These are phyloP conservation scores for Aspergillus fumigatiaffinis DNA, from an alignment of 2,329 filamentous ascomycete species.

Conservation along the genomic window DNA sequence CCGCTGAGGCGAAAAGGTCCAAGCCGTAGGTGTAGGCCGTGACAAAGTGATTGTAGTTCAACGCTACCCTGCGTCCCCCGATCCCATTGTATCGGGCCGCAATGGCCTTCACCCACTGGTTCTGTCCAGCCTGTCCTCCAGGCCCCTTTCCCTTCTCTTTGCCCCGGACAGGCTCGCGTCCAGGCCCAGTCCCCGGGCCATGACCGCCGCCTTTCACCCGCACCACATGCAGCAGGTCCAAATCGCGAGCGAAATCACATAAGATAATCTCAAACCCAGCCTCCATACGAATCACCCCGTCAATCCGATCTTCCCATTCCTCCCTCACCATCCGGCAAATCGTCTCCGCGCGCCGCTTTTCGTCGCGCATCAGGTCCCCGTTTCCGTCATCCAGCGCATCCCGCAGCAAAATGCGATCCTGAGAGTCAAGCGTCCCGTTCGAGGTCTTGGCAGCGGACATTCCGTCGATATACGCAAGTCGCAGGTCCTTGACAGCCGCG, in stretches of 20 bases:
- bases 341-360: constrained; percentile 50
- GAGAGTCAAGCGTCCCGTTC: constrained; percentile 65
- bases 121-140: background rate
- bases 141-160: background rate
- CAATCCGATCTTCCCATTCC: constrained; percentile 51
- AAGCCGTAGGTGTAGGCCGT: constrained; percentile 44
- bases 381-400: constrained; percentile 16
- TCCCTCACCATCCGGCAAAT: constrained; percentile 53
- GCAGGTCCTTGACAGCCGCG: constrained; percentile 53
- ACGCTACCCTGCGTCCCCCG: constrained; percentile 36
- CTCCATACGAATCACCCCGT: constrained; percentile 65
- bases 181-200: background rate
- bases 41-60: constrained; percentile 50
- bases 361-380: constrained; percentile 23
- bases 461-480: constrained; percentile 66
- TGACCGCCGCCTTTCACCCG: constrained; percentile 10
- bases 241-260: constrained; percentile 55
- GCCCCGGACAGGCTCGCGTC: background rate
- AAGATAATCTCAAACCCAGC: constrained; percentile 68
- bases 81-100: constrained; percentile 30
- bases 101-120: constrained; percentile 20
- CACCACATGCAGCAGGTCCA: constrained; percentile 36
- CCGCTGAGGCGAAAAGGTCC: constrained; percentile 34
- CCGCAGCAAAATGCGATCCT: constrained; percentile 59
- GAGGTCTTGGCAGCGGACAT: constrained; percentile 63